These are phyloP conservation scores for Arthrobotrys entomopaga DNA, from an alignment of 2,329 filamentous ascomycete genomes.

Conservation along the genomic window DNA sequence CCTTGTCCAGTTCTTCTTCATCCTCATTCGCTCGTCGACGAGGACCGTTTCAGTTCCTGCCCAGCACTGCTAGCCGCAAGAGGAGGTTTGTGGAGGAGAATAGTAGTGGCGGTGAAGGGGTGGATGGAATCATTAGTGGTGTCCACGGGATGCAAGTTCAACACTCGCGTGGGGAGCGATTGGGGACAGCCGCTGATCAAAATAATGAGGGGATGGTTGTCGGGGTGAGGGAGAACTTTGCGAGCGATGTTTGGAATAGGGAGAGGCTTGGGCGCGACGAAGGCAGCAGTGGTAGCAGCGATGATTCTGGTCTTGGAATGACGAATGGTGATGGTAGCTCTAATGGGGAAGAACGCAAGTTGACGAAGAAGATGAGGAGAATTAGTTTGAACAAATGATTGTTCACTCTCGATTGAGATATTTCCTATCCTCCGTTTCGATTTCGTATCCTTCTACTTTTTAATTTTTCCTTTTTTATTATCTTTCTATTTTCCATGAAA, in stretches of 20 bases:
- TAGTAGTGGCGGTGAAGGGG: conserved; percentile 8
- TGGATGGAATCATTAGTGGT: conserved; percentile 13
- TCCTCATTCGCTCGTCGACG: conserved; percentile 40
- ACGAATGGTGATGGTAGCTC: conserved; percentile 6
- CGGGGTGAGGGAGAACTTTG: background rate
- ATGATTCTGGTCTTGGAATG: conserved; percentile 20
- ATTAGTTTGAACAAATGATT: conserved; percentile 58
- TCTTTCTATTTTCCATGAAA: no score
- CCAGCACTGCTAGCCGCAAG: conserved; percentile 53
- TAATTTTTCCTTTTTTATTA: no score
- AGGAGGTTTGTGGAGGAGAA: conserved; percentile 49
- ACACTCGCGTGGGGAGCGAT: conserved; percentile 27
- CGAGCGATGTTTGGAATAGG: conserved; percentile 6
- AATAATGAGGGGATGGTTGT: background rate
- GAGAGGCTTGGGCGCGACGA: background rate
- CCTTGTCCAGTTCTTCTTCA: conserved; percentile 60
- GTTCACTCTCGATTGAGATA: background rate
- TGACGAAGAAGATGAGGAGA: conserved; percentile 59
- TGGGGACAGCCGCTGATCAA: conserved; percentile 13
- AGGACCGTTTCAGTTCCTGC: conserved; percentile 53
- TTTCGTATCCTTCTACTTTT: background rate
- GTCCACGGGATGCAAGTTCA: conserved; percentile 31
- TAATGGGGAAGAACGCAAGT: conserved; percentile 57
- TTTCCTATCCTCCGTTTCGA: conserved; percentile 3
- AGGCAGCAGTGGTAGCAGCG: conserved; percentile 34